These are phyloP conservation scores for Naganishia onofrii DNA, from an alignment of 768 basidiomycete genomes.

Conservation along the genomic window DNA sequence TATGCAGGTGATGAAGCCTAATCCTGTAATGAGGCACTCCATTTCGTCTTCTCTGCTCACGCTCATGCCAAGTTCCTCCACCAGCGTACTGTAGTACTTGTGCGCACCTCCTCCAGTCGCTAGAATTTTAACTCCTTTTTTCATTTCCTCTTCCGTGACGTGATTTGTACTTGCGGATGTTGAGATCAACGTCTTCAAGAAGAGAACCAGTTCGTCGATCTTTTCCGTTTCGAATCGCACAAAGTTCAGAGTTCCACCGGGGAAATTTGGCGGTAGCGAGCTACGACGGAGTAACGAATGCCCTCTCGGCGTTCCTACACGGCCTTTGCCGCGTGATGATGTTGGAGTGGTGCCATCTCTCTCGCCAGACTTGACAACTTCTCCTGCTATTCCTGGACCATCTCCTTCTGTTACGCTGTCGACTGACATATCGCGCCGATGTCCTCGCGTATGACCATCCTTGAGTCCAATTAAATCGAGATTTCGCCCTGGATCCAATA, in stretches of 20 bases:
- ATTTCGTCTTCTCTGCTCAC: conserved; percentile 93
- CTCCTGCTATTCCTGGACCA: conserved; percentile 28
- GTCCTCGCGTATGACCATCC: conserved; percentile 36
- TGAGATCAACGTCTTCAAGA: conserved; percentile 80
- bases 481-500: conserved; percentile 9
- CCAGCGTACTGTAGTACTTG: conserved; percentile 82
- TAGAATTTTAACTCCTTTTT: conserved; percentile 88
- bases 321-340: conserved; percentile 56
- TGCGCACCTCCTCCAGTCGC: conserved; percentile 97
- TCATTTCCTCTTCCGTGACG: conserved; percentile 87
- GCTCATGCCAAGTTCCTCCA: conserved; percentile 71
- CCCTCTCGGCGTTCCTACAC: conserved; percentile 6
- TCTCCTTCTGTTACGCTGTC: conserved; percentile 18
- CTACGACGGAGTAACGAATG: conserved; percentile 68
- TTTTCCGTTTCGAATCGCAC: conserved; percentile 92
- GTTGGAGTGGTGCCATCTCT: conserved; percentile 35
- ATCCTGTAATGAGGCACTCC: conserved; percentile 94
- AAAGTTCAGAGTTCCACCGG: conserved; percentile 95
- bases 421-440: conserved; percentile 13
- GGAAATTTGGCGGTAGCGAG: conserved; percentile 74
- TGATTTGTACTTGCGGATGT: conserved; percentile 80
- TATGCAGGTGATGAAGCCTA: conserved; percentile 92
- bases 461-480: conserved; percentile 4
- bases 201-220: conserved; percentile 76
- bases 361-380: conserved; percentile 7